Evolutionary conservation across 805 yeast species (phyloP).

Genomic region (Pichia deserticola): DNA sequence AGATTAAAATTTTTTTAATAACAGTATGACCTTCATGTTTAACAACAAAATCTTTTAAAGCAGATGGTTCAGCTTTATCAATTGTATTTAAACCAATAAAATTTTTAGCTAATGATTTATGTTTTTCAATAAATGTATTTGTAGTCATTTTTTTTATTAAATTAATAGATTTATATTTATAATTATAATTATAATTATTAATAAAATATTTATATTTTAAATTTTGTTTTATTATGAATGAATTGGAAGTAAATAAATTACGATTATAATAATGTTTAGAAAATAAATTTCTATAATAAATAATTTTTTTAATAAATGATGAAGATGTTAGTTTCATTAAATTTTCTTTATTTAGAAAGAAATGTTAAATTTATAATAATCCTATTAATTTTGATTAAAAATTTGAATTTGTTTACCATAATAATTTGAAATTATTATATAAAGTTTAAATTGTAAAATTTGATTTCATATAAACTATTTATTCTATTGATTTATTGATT

Average conservation of each 20-base stretch:
- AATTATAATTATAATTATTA: no score
- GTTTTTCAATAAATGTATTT: constrained; percentile 14
- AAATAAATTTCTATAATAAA: neutral
- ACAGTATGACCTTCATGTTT: constrained; percentile 93
- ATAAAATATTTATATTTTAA: no score
- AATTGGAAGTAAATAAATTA: neutral
- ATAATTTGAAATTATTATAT: no score
- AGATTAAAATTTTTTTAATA: constrained; percentile 79
- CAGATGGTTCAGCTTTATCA: constrained; percentile 67
- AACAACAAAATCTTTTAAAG: constrained; percentile 76
- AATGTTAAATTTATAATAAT: no score
- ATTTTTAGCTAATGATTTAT: constrained; percentile 50
- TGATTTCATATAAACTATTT: no score
- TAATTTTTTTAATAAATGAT: no score
- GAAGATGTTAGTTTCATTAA: constrained; percentile 5
- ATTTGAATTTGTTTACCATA: no score
- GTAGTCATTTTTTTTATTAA: constrained; percentile 3
- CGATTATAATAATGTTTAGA: neutral
- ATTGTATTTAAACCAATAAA: constrained; percentile 80
- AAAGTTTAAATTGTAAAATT: no score
- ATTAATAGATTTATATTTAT: neutral
- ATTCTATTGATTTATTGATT: neutral
- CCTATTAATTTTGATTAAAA: no score
- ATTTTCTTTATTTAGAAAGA: neutral
- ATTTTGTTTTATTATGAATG: neutral